Percentiles rank a stretch among this genome's conserved stretches.
Conservation (phyloP, 2,329 filamentous ascomycete genomes). For the Laburnicola sp. region DNA sequence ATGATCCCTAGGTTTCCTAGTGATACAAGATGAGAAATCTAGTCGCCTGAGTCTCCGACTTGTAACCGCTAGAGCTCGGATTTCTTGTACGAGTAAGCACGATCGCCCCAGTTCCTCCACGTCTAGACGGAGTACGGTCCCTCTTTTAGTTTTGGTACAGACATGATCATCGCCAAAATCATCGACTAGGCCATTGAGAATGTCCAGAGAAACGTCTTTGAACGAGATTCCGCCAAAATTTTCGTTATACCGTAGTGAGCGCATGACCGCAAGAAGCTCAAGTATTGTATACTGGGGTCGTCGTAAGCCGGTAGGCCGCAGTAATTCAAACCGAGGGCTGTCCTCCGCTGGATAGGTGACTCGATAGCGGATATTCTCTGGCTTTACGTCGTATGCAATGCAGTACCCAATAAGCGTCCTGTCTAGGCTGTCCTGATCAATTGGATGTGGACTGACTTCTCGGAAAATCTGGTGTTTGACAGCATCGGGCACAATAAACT, state of each 20-base stretch:
- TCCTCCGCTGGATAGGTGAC: slow-evolving; percentile 57
- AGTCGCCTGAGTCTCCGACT: slow-evolving; percentile 65
- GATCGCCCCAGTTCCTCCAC: slow-evolving; percentile 58
- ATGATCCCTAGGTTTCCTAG: slow-evolving; percentile 53
- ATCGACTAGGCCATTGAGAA: slow-evolving; percentile 65
- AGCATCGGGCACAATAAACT: slow-evolving; percentile 61
- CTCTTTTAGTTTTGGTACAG: slow-evolving; percentile 59
- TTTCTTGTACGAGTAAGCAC: slow-evolving; percentile 68
- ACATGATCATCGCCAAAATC: slow-evolving; percentile 64
- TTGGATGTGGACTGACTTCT: slow-evolving; percentile 53
- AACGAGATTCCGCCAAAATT: slow-evolving; percentile 70
- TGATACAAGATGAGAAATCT: slow-evolving; percentile 67
- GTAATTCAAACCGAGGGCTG: slow-evolving; percentile 66
- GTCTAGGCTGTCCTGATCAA: slow-evolving; percentile 65
- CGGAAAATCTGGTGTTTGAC: slow-evolving; percentile 40
- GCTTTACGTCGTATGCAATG: slow-evolving; percentile 68
- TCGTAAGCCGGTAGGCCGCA: slow-evolving; percentile 58
- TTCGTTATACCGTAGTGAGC: slow-evolving; percentile 71
- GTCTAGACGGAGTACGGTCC: slow-evolving; percentile 59
- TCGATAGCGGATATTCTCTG: slow-evolving; percentile 60
- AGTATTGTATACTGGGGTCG: slow-evolving; percentile 60
- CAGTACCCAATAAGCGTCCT: slow-evolving; percentile 71
- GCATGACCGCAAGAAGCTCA: slow-evolving; percentile 71
- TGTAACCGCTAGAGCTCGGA: slow-evolving; percentile 68
- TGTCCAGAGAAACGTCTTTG: slow-evolving; percentile 64